phyloP scores from a whole-genome alignment of 441 rosid genomes.

The Bocquillonia castaneifolia region DNA sequence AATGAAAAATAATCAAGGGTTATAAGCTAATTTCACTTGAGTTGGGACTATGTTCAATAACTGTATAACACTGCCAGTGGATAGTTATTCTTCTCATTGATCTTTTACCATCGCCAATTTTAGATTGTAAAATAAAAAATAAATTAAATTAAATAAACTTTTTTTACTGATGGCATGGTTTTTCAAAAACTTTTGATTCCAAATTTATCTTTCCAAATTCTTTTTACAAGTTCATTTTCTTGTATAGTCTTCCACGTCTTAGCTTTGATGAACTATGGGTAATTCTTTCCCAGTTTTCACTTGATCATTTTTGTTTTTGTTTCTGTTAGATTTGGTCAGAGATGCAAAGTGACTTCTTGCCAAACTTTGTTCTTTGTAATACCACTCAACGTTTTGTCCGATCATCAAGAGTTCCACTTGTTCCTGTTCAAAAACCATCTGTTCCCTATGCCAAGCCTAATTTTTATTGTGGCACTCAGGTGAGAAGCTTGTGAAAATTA shows the following conservation, averaged over 20 bases:
- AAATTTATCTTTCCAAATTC: neutral
- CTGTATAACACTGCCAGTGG: neutral
- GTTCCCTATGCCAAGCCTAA: constrained; percentile 86
- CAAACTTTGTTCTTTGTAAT: constrained; percentile 95
- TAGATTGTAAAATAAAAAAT: neutral
- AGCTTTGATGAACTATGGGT: neutral
- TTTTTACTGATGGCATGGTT: neutral
- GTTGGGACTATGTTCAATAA: neutral
- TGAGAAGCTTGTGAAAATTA: constrained; percentile 35
- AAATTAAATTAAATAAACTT: no score
- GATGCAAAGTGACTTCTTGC: constrained; percentile 97
- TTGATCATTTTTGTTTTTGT: constrained; percentile 15
- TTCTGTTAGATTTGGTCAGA: constrained; percentile 90
- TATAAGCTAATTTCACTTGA: neutral
- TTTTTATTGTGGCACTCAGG: constrained; percentile 96
- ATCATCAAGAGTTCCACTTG: constrained; percentile 65
- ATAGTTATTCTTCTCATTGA: neutral
- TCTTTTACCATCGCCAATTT: neutral
- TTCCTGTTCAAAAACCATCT: constrained; percentile 90
- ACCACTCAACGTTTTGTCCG: constrained; percentile 95
- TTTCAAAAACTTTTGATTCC: neutral
- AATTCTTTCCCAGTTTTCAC: neutral
- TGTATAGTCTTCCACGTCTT: neutral
- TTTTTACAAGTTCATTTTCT: neutral
- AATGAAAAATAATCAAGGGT: neutral